phyloP scores from a whole-genome alignment of 805 yeast genomes.

The Ascoidea tarda region DNA sequence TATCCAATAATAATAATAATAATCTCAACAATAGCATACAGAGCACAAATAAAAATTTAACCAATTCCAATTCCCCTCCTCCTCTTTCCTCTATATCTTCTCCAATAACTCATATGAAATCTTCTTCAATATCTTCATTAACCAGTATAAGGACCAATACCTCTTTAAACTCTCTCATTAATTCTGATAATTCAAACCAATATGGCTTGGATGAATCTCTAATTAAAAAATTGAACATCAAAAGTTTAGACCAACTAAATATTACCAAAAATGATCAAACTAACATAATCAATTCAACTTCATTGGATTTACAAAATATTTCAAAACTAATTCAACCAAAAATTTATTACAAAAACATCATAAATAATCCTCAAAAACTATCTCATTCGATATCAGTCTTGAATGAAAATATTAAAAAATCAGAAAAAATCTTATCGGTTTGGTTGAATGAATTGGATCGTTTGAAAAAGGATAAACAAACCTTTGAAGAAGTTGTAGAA shows the following conservation, averaged over 20 bases:
- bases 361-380: too few relatives aligned
- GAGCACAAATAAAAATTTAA: conserved; percentile 8
- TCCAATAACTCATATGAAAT: not conserved
- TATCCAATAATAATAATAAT: not conserved
- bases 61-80: too few relatives aligned
- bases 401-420: conserved; percentile 9
- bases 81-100: too few relatives aligned
- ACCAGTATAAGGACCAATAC: not conserved
- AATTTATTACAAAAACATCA: too few relatives aligned
- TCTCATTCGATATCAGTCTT: too few relatives aligned
- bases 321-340: not conserved
- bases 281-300: conserved; percentile 1
- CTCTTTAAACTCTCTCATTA: too few relatives aligned
- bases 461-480: conserved; percentile 47
- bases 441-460: conserved; percentile 40
- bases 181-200: not conserved
- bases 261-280: not conserved
- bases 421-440: conserved; percentile 25
- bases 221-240: too few relatives aligned
- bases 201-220: too few relatives aligned
- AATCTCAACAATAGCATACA: conserved; percentile 12
- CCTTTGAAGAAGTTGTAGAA: conserved; percentile 80
- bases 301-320: conserved; percentile 8
- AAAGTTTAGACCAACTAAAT: too few relatives aligned
- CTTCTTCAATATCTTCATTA: not conserved